Evolutionary conservation across 768 basidiomycete genomes (phyloP).

Genomic region (Suillus americanus): DNA sequence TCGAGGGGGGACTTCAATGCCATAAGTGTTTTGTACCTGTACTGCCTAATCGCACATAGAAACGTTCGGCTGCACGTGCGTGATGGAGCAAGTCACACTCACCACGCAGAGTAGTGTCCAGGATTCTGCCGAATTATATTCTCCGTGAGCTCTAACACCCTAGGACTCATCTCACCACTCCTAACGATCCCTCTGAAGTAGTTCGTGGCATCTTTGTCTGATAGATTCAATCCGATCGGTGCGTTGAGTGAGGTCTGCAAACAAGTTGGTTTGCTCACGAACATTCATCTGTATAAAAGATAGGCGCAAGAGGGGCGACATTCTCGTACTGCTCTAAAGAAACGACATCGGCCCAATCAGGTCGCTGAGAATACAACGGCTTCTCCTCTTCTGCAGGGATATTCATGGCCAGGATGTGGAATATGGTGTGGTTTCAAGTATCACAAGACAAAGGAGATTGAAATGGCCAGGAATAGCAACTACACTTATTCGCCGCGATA

Average conservation of each 20-base stretch:
- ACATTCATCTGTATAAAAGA: conserved; percentile 92
- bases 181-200: conserved; percentile 88
- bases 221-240: conserved; percentile 4
- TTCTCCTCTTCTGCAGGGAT: conserved; percentile 10
- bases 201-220: conserved; percentile 91
- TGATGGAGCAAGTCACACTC: conserved; percentile 24
- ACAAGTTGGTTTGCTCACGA: conserved; percentile 30
- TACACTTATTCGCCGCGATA: background rate
- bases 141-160: conserved; percentile 88
- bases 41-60: conserved; percentile 65
- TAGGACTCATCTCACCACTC: conserved; percentile 70
- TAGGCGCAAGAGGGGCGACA: conserved; percentile 79
- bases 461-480: background rate
- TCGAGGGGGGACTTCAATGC: conserved; percentile 65
- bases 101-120: conserved; percentile 98
- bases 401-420: background rate
- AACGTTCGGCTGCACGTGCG: background rate
- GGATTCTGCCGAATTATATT: conserved; percentile 88
- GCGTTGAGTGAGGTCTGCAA: conserved; percentile 10
- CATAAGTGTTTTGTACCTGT: conserved; percentile 85
- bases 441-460: background rate
- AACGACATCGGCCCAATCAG: conserved; percentile 78
- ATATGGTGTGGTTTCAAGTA: background rate
- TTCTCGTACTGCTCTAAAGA: conserved; percentile 84
- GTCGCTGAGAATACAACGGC: conserved; percentile 54